Percentiles rank a stretch among this genome's conserved stretches.
Evolutionary conservation across 2,329 filamentous ascomycete species (phyloP).

Genomic region (Madurella mycetomatis): DNA sequence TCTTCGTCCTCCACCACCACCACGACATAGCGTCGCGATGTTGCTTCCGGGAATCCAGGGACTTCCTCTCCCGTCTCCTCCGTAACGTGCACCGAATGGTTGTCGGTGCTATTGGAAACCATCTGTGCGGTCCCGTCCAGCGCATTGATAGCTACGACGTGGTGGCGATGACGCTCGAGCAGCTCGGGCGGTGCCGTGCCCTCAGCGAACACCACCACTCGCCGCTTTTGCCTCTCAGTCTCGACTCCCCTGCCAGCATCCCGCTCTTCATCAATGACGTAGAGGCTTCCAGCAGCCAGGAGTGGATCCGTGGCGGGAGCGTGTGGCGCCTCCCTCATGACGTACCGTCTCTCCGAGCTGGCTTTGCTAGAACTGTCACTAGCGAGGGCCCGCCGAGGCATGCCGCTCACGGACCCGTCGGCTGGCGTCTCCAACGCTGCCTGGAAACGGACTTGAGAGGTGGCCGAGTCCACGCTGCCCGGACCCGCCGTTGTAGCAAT

Average conservation of each 20-base stretch:
- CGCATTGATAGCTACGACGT: constrained; percentile 25
- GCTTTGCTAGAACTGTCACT: constrained; percentile 5
- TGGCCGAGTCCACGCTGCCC: constrained; percentile 17
- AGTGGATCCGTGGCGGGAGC: constrained; percentile 23
- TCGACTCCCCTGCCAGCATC: constrained; percentile 8
- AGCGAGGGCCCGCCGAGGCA: background rate
- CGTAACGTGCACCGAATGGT: constrained; percentile 22
- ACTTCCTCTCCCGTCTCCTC: constrained; percentile 14
- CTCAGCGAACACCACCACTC: constrained; percentile 26
- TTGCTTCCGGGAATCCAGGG: constrained; percentile 12
- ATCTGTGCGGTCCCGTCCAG: constrained; percentile 22
- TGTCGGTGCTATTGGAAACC: constrained; percentile 10
- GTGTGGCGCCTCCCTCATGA: constrained; percentile 26
- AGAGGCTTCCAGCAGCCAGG: constrained; percentile 23
- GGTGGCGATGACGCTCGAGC: constrained; percentile 21
- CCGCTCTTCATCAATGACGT: constrained; percentile 23
- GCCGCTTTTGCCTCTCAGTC: constrained; percentile 16
- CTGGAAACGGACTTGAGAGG: constrained; percentile 23
- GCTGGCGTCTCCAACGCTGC: constrained; percentile 19
- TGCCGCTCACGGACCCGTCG: background rate
- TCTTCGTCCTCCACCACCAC: constrained; percentile 18
- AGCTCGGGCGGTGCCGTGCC: constrained; percentile 22
- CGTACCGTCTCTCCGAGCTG: constrained; percentile 20
- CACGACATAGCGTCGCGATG: constrained; percentile 19
- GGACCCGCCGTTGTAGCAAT: constrained; percentile 18